Conservation (phyloP, 1,284 basidiomycete genomes). For the Naganishia liquefaciens region DNA sequence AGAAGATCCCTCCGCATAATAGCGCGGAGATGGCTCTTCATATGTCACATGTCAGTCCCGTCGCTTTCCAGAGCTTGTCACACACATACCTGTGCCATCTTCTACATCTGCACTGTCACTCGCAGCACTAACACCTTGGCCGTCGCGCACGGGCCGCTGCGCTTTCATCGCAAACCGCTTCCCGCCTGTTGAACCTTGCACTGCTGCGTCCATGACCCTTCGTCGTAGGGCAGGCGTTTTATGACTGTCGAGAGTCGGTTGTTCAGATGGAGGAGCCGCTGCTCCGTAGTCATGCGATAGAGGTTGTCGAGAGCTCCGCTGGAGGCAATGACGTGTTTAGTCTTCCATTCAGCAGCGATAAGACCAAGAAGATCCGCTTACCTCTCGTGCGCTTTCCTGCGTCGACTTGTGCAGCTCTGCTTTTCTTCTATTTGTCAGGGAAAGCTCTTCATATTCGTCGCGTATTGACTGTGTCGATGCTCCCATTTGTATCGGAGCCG, state of each 20-base stretch:
- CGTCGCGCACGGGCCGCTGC: slow-evolving; percentile 19
- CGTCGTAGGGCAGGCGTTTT: slow-evolving; percentile 15
- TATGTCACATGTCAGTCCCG: not conserved
- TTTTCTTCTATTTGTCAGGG: slow-evolving; percentile 21
- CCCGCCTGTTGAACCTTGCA: slow-evolving; percentile 25
- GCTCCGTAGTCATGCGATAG: slow-evolving; percentile 13
- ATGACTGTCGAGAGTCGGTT: slow-evolving; percentile 15
- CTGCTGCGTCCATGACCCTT: slow-evolving; percentile 19
- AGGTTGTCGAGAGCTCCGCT: slow-evolving; percentile 15
- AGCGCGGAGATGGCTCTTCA: not conserved
- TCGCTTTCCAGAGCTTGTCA: not conserved
- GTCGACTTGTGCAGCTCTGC: slow-evolving; percentile 9
- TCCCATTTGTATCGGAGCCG: slow-evolving; percentile 25
- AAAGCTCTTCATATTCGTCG: slow-evolving; percentile 30
- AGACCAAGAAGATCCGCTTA: not conserved
- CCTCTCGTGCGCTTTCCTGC: slow-evolving; percentile 23
- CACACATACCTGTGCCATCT: slow-evolving; percentile 4
- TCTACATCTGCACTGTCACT: not conserved
- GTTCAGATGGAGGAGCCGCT: not conserved
- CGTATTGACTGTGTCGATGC: not conserved
- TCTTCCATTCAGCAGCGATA: not conserved
- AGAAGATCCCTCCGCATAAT: not conserved
- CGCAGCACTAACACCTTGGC: not conserved
- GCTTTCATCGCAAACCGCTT: slow-evolving; percentile 28
- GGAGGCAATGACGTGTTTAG: not conserved